Evolutionary conservation across 805 yeast species (phyloP).

Genomic region (Ogataea degrootiae): DNA sequence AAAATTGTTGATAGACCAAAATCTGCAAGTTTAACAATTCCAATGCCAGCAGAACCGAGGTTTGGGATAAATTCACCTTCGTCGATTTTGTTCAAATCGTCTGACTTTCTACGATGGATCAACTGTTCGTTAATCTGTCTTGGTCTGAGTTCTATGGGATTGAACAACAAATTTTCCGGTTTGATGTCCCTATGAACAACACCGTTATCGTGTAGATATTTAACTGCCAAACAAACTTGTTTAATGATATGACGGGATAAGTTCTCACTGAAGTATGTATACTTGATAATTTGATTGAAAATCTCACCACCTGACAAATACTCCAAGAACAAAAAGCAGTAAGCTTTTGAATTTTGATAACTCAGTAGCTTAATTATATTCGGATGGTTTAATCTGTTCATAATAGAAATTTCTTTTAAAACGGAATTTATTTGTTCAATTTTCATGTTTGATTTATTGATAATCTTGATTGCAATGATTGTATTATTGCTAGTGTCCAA

Average conservation of each 20-base stretch:
- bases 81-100: slow-evolving; percentile 55
- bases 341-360: slow-evolving; percentile 43
- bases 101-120: slow-evolving; percentile 46
- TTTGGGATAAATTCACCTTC: slow-evolving; percentile 53
- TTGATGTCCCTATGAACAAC: slow-evolving; percentile 79
- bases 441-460: slow-evolving; percentile 54
- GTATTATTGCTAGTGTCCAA: slow-evolving; percentile 38
- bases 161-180: slow-evolving; percentile 71
- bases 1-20: slow-evolving; percentile 65
- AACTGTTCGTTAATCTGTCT: slow-evolving; percentile 36
- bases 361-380: slow-evolving; percentile 55
- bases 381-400: slow-evolving; percentile 59
- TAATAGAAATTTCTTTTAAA: slow-evolving; percentile 67
- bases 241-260: slow-evolving; percentile 66
- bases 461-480: slow-evolving; percentile 69
- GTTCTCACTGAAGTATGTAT: slow-evolving; percentile 71
- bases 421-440: slow-evolving; percentile 51
- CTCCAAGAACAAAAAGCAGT: slow-evolving; percentile 64
- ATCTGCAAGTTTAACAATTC: slow-evolving; percentile 61
- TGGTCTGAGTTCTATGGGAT: slow-evolving; percentile 45
- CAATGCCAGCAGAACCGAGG: slow-evolving; percentile 62
- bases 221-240: slow-evolving; percentile 67
- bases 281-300: slow-evolving; percentile 72
- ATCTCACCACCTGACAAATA: slow-evolving; percentile 75
- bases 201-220: slow-evolving; percentile 67